A percentile compares a stretch with the other conserved stretches of the same genome.
These are phyloP conservation scores for Russula vinacea DNA, from an alignment of 768 basidiomycete species.

Conservation along the genomic window DNA sequence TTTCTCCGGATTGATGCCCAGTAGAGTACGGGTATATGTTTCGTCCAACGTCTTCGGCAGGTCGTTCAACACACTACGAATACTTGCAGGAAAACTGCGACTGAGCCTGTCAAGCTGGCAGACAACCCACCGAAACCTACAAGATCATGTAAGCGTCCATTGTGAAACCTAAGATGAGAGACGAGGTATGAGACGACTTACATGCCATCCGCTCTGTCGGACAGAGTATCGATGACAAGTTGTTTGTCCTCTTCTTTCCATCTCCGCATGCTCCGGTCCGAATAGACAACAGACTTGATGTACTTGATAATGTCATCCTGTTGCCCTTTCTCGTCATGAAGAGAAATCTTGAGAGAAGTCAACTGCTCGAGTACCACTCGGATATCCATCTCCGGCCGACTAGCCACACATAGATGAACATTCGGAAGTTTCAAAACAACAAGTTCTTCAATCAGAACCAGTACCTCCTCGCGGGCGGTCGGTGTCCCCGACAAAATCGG, in stretches of 20 bases:
- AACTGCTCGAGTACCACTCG: neutral
- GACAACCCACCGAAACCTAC: neutral
- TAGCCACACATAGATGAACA: conserved; percentile 7
- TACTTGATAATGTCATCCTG: neutral
- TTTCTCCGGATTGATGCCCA: neutral
- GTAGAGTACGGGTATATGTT: neutral
- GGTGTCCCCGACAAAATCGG: neutral
- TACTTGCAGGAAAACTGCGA: neutral
- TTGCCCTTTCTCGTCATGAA: conserved; percentile 7
- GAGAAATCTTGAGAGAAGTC: neutral
- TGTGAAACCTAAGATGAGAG: neutral
- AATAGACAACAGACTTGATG: neutral
- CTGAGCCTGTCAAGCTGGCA: neutral
- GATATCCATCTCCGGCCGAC: conserved; percentile 16
- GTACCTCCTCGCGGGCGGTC: conserved; percentile 3
- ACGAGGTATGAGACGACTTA: neutral
- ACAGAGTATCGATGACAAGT: neutral
- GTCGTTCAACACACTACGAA: neutral
- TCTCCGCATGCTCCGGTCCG: conserved; percentile 10
- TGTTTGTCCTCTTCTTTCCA: conserved; percentile 3
- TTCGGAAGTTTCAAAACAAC: neutral
- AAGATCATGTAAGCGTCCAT: neutral
- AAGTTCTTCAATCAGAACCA: neutral
- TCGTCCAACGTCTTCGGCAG: neutral
- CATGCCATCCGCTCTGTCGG: conserved; percentile 15